These are phyloP conservation scores for Eucalyptus globulus DNA, from an alignment of 345 rosid species.

Conservation along the genomic window DNA sequence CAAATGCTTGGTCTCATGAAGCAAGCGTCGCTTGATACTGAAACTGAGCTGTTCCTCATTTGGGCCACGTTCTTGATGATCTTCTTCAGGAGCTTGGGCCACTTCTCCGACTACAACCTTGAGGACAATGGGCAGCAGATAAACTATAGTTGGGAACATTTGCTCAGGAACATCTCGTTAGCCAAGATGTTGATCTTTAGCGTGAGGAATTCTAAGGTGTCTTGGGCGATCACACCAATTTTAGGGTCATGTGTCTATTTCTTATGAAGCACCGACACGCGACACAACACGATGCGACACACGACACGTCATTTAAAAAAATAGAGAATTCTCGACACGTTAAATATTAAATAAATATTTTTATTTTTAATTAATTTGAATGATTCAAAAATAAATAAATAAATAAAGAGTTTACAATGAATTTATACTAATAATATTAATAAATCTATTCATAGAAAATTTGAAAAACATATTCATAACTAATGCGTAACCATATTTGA, in stretches of 20 bases:
- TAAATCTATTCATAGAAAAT: too few relatives aligned
- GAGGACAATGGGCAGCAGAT: background rate
- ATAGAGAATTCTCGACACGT: too few relatives aligned
- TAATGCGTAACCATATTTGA: too few relatives aligned
- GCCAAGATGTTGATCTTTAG: background rate
- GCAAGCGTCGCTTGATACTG: background rate
- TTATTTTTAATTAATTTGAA: too few relatives aligned
- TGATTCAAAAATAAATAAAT: too few relatives aligned
- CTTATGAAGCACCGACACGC: too few relatives aligned
- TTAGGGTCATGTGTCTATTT: background rate
- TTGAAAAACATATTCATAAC: too few relatives aligned
- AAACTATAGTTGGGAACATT: background rate
- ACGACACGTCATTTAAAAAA: too few relatives aligned
- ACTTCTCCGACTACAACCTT: background rate
- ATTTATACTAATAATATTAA: too few relatives aligned
- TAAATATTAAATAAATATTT: too few relatives aligned
- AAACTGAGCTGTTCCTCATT: background rate
- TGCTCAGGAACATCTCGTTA: background rate
- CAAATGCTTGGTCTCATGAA: background rate
- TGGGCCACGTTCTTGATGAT: background rate
- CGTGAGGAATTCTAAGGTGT: background rate
- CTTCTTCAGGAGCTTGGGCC: background rate
- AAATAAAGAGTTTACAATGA: too few relatives aligned
- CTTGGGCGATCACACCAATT: background rate
- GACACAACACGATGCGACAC: too few relatives aligned